phyloP scores from a whole-genome alignment of 257 asterid genomes.

The Solanum arcanum region DNA sequence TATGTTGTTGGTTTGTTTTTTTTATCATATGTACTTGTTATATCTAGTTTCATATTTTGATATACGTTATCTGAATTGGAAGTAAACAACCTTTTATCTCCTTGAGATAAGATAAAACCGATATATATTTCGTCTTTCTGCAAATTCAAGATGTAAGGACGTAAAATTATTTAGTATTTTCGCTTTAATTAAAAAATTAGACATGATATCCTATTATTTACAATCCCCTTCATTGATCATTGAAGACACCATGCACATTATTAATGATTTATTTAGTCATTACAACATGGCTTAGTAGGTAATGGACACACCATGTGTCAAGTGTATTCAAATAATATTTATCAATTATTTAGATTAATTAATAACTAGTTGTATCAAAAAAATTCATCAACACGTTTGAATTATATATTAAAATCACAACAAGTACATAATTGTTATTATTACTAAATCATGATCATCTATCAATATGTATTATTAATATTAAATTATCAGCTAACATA shows the following conservation, averaged over 20 bases:
- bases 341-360: neutral
- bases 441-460: neutral
- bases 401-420: neutral
- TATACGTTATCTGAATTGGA: neutral
- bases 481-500: neutral
- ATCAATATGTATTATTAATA: neutral
- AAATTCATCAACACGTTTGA: neutral
- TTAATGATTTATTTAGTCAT: neutral
- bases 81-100: neutral
- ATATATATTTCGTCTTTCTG: neutral
- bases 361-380: neutral
- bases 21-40: neutral
- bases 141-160: neutral
- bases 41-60: neutral
- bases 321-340: neutral
- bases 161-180: neutral
- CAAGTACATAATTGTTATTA: neutral
- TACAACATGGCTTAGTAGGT: neutral
- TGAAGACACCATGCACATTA: neutral
- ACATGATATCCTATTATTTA: neutral
- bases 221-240: neutral
- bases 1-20: neutral
- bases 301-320: neutral
- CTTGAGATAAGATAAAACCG: neutral
- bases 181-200: neutral